These are phyloP conservation scores for Mycotypha africana DNA, from an alignment of 371 early-diverging fungal genomes.

Conservation along the genomic window DNA sequence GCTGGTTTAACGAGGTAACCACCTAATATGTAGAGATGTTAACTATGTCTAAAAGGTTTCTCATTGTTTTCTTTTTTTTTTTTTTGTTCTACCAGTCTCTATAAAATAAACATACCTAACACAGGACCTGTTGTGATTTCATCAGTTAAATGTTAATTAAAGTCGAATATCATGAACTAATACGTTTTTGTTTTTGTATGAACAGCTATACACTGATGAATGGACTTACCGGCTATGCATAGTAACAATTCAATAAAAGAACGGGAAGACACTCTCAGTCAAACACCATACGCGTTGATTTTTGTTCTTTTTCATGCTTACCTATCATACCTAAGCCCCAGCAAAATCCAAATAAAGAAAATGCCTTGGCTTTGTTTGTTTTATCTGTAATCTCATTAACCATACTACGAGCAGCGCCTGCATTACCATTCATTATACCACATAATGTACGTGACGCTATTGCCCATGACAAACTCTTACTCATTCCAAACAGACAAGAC, in stretches of 20 bases:
- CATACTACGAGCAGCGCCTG: slow-evolving; percentile 79
- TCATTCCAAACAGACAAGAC: slow-evolving; percentile 70
- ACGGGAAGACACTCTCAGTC: too few species aligned
- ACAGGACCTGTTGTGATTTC: slow-evolving; percentile 19
- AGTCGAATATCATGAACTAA: too few species aligned
- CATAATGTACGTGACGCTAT: slow-evolving; percentile 63
- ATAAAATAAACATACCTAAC: slow-evolving; percentile 9
- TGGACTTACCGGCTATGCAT: slow-evolving; percentile 19
- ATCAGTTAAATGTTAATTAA: too few species aligned
- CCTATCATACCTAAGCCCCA: slow-evolving; percentile 66
- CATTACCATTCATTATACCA: slow-evolving; percentile 82
- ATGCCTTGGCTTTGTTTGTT: slow-evolving; percentile 68
- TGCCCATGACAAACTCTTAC: slow-evolving; percentile 62
- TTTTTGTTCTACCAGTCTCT: background rate
- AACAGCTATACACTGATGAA: too few species aligned
- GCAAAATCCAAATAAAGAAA: slow-evolving; percentile 63
- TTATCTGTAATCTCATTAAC: slow-evolving; percentile 84
- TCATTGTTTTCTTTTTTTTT: background rate
- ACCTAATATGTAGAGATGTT: slow-evolving; percentile 53
- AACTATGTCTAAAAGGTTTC: too few species aligned
- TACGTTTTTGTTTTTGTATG: too few species aligned
- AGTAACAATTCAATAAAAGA: too few species aligned
- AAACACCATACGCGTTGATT: too few species aligned
- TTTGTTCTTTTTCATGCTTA: slow-evolving; percentile 5
- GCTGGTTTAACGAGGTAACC: slow-evolving; percentile 78